Percentiles rank a stretch among this genome's conserved stretches.
Conservation (phyloP, 225 moss, liverwort and hornwort species). For the Physcomitrium patens region DNA sequence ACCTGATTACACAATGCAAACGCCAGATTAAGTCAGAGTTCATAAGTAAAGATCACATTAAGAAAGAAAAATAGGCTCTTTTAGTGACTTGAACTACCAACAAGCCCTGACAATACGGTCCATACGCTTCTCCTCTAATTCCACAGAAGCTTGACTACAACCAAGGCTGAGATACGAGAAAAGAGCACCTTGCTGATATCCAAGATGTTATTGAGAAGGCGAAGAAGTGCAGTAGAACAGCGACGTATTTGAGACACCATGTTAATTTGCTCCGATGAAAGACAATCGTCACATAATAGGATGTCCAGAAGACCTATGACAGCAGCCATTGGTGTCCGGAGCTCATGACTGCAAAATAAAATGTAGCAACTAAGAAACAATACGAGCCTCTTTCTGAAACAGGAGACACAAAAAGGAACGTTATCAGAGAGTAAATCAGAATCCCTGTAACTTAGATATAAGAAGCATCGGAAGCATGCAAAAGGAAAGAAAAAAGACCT, state of each 20-base stretch:
- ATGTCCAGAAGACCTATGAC: slow-evolving; percentile 88
- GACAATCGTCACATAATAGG: slow-evolving; percentile 72
- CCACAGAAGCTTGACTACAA: slow-evolving; percentile 3
- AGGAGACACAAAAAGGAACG: not conserved
- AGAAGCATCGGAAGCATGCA: too few relatives aligned
- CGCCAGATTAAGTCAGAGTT: slow-evolving; percentile 19
- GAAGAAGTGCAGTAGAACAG: slow-evolving; percentile 82
- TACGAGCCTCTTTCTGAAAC: not conserved
- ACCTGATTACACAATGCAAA: slow-evolving; percentile 54
- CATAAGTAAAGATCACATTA: not conserved
- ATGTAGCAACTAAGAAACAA: not conserved
- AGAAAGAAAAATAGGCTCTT: not conserved
- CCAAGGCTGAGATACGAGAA: not conserved
- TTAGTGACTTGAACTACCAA: not conserved
- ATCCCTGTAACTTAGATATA: too few relatives aligned
- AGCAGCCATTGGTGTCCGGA: slow-evolving; percentile 94
- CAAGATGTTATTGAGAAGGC: slow-evolving; percentile 86
- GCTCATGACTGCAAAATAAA: slow-evolving; percentile 72
- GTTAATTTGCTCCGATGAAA: slow-evolving; percentile 77
- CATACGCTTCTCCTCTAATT: not conserved
- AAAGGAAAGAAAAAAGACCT: slow-evolving; percentile 42
- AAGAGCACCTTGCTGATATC: slow-evolving; percentile 82
- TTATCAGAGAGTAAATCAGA: too few relatives aligned
- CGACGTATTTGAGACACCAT: slow-evolving; percentile 89
- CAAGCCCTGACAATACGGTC: not conserved